Percentiles rank a stretch among this genome's conserved stretches.
These are phyloP conservation scores for Silene coronaria DNA, from an alignment of 179 eudicot genomes.

Conservation along the genomic window DNA sequence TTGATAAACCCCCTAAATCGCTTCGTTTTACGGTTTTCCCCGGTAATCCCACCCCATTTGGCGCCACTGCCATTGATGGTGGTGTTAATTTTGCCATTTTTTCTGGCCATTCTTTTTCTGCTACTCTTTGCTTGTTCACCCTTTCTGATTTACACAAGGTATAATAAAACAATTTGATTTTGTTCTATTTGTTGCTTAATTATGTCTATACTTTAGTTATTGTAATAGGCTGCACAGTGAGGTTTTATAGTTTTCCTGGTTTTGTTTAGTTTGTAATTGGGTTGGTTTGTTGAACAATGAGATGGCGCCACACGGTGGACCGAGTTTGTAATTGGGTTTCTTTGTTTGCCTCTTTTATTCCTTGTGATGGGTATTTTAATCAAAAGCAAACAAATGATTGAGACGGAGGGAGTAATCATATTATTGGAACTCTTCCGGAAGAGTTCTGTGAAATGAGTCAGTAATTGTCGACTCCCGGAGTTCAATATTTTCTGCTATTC, in stretches of 20 bases:
- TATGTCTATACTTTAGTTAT: background rate
- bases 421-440: no score
- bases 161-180: background rate
- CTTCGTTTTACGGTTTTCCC: slow-evolving; percentile 46
- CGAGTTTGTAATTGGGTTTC: no score
- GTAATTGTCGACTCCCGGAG: background rate
- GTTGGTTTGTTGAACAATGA: background rate
- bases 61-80: slow-evolving; percentile 59
- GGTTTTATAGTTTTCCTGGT: background rate
- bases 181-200: background rate
- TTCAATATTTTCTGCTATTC: background rate
- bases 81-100: slow-evolving; percentile 79
- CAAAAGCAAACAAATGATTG: no score
- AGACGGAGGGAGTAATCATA: no score
- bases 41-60: slow-evolving; percentile 69
- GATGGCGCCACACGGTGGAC: no score
- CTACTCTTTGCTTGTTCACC: slow-evolving; percentile 62
- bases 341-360: no score
- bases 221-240: slow-evolving; percentile 6
- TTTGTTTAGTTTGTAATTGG: background rate
- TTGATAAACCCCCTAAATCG: slow-evolving; percentile 28
- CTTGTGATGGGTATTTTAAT: no score
- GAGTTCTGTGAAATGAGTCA: background rate
- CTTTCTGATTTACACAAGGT: slow-evolving; percentile 65
- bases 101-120: slow-evolving; percentile 64